phyloP scores from a whole-genome alignment of 208 protist genomes.

The Wallacemonas sp. region DNA sequence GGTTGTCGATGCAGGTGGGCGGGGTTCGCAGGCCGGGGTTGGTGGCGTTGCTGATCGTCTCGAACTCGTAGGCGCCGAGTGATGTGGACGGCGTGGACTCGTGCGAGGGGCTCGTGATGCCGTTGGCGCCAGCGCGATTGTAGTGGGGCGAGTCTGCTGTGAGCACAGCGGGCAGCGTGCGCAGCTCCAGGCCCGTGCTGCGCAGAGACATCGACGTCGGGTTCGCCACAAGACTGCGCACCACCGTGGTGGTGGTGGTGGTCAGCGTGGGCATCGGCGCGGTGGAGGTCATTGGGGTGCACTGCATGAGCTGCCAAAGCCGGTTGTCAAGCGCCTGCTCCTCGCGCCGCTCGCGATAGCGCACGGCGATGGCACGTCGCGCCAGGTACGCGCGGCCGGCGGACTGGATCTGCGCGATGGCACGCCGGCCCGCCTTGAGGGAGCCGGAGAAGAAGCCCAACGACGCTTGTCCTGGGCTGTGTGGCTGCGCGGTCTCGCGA shows the following conservation, averaged over 20 bases:
- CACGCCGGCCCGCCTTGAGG: conserved; percentile 1
- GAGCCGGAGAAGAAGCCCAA: neutral
- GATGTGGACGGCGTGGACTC: conserved; percentile 5
- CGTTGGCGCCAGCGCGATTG: too few species aligned
- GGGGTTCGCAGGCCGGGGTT: conserved; percentile 12
- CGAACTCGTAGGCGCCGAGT: neutral
- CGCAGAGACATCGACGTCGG: too few species aligned
- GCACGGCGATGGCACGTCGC: conserved; percentile 12
- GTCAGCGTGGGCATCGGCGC: too few species aligned
- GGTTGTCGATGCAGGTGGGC: conserved; percentile 5
- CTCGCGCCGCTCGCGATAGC: conserved; percentile 17
- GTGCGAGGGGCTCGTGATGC: neutral
- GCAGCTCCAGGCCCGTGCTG: too few species aligned
- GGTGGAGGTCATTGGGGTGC: neutral
- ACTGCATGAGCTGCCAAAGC: conserved; percentile 20
- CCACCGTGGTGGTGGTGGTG: too few species aligned
- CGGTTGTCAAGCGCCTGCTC: conserved; percentile 23
- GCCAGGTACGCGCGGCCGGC: conserved; percentile 37
- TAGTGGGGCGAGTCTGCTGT: too few species aligned
- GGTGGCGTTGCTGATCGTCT: conserved; percentile 1
- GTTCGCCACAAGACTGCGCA: too few species aligned
- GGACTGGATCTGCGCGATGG: conserved; percentile 21
- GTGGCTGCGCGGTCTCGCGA: too few species aligned
- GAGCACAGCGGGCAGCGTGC: too few species aligned
- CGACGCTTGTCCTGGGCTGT: too few species aligned